phyloP scores from a whole-genome alignment of 23 red algal species.

The Chondrus crispus region DNA sequence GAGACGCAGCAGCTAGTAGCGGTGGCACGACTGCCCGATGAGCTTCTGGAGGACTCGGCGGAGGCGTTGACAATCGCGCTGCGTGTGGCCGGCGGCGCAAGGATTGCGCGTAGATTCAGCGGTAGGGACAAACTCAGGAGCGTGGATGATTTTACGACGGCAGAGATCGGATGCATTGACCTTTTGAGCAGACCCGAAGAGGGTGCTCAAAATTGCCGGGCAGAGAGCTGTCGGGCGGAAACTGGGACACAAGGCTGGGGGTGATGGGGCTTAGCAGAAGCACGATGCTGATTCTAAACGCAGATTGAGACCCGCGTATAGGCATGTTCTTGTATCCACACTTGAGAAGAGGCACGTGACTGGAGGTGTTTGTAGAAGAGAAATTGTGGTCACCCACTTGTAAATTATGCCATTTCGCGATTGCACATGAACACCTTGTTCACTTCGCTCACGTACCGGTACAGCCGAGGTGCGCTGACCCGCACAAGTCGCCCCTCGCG shows the following conservation, averaged over 20 bases:
- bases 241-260: conserved; percentile 16
- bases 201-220: background rate
- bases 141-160: conserved; percentile 48
- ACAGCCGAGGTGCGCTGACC: background rate
- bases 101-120: conserved; percentile 12
- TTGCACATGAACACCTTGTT: too few relatives aligned
- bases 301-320: background rate
- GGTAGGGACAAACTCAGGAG: background rate
- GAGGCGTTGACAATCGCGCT: conserved; percentile 17
- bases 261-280: conserved; percentile 1
- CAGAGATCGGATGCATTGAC: background rate
- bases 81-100: background rate
- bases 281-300: conserved; percentile 32
- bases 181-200: background rate
- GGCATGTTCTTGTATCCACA: background rate
- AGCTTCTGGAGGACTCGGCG: background rate
- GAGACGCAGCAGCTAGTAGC: background rate
- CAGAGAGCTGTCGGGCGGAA: background rate
- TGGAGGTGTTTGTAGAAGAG: too few relatives aligned
- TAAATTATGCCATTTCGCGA: too few relatives aligned
- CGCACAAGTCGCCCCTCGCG: background rate
- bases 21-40: background rate
- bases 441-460: too few relatives aligned
- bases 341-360: too few relatives aligned
- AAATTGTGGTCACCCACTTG: too few relatives aligned